Base-by-base conservation (phyloP, 331 rosid genomes). In the Cydonia oblonga region DNA sequence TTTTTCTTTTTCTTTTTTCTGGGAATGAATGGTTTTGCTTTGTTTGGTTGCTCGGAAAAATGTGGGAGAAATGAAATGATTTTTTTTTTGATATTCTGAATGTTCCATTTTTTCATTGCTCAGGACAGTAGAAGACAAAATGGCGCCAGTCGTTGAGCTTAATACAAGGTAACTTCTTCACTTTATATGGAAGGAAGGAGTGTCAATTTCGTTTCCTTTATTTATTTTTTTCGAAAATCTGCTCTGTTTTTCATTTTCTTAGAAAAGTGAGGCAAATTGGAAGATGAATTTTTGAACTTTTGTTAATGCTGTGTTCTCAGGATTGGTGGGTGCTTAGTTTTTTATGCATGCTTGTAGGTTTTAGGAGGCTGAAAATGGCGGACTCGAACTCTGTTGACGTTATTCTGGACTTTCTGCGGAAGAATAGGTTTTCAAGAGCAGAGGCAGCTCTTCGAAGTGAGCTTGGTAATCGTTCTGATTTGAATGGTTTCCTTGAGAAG, bases 381-480 rank as follows among this genome's bases (percentile, higher is more conserved):
- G 90, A 89, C 59, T 19, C 92, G 23, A 87, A 88, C 70, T 88
- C 99, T 7, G 92, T 95, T 70, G 96, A 89, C 40, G 85, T 84
- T 82, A 86, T 95, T 84, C 86, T 95, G 76, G 96, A 91, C 75
- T 95, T 95, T 73, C 80, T 95, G 81, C 87, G 77, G 82, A 88
- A 80, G 79, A 95, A 95, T 60, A 85, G 84, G 74, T 90, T 95
- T 77, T 84, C 87, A 0, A 82, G 91, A 78, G 97, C 99, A 5
- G 99, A 95, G 89, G 96, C 96, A 72, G 97, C 96, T 72, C 79
- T 95, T 78, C 89, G 92, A 29, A 82, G 92, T 75, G 99, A 95
- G 85, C 88, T 95, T 46, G 75, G 73, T 33, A 91, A 82, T 78
- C 84, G 63, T 69, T 86, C 88, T 56, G 97, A 91, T 76, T 77